These are phyloP conservation scores for Epichloe hybrida DNA, from an alignment of 2,329 filamentous ascomycete genomes.

Conservation along the genomic window DNA sequence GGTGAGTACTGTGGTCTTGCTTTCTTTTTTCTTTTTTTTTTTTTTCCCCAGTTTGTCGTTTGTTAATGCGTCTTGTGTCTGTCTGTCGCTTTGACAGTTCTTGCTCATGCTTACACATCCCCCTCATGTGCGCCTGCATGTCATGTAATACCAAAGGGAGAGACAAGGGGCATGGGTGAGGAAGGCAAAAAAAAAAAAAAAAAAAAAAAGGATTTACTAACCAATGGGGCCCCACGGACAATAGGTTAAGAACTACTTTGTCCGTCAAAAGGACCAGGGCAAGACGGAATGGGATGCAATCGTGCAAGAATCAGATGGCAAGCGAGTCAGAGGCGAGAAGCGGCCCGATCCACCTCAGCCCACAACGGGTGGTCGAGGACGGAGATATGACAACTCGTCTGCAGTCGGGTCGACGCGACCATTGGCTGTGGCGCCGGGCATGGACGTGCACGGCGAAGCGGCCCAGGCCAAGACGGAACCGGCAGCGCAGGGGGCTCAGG, in stretches of 20 bases:
- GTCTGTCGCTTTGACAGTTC: neutral
- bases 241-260: constrained; percentile 57
- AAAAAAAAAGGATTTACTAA: neutral
- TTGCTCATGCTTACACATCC: neutral
- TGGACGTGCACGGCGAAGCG: constrained; percentile 33
- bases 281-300: constrained; percentile 47
- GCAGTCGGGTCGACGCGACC: constrained; percentile 22
- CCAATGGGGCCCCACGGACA: constrained; percentile 15
- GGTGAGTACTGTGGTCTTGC: constrained; percentile 34
- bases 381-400: constrained; percentile 33
- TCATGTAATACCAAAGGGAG: constrained; percentile 1
- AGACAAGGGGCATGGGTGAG: neutral
- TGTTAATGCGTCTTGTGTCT: too few relatives aligned
- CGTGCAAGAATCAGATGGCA: constrained; percentile 45
- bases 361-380: constrained; percentile 32
- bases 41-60: too few relatives aligned
- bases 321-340: constrained; percentile 41
- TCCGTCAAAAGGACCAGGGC: constrained; percentile 45
- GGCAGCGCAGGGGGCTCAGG: neutral
- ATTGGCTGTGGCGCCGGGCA: constrained; percentile 32
- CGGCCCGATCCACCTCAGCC: constrained; percentile 47
- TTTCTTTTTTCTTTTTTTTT: neutral
- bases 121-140: neutral
- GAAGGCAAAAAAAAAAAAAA: neutral
- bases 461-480: constrained; percentile 32